Evolutionary conservation across 345 rosid species (phyloP), one percentile per base, ranked within the genome.

Genomic region (Brassica nigra): DNA sequence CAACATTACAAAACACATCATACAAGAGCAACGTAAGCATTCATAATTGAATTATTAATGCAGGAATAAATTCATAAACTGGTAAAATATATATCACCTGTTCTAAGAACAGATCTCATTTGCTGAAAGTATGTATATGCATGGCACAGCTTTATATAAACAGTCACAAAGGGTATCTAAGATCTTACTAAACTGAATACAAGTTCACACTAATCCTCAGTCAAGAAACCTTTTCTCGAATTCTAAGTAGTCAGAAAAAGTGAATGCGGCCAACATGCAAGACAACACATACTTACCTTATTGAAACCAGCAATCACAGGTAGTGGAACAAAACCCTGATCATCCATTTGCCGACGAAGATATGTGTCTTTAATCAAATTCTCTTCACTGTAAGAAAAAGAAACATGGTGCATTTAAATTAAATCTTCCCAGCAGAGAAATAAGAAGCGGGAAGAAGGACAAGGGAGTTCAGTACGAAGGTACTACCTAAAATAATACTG

Each of bases 341-440:
- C 91, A 89, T 95, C 95, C 99, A 95, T 95, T 76, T 81, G 84
- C 81, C 74, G 83, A 75, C 97, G 90, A 91, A 95, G 85, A 87
- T 70, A 95, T 69, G 70, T 79, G 84, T 95, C 99, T 80, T 74
- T 86, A 74, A 88, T 76, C 85, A 95, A 86, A 87, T 95, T 95
- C 36, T 88, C 94, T 66, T 86, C 83, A 85, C 99, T 95, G 92
- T 86, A 89, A 66, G 78, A 27, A 81, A 28, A 79, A 75, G 4
- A 58, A 65, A 71, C 27, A 71, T 71, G 59, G 58, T 18, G 58
- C 70, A 71, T 71, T 59, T 42, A 75, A 75, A 65, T 76, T 15
- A 42, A 36, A 33, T 58, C 16, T 62, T 62, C 67, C 34, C 71
- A 14, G 65, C 5, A 37, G 61, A 69, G 30, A 75, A 75, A 14